Percentiles rank a stretch among this genome's conserved stretches.
phyloP scores from a whole-genome alignment of 257 asterid genomes.

The Scutellaria baicalensis region DNA sequence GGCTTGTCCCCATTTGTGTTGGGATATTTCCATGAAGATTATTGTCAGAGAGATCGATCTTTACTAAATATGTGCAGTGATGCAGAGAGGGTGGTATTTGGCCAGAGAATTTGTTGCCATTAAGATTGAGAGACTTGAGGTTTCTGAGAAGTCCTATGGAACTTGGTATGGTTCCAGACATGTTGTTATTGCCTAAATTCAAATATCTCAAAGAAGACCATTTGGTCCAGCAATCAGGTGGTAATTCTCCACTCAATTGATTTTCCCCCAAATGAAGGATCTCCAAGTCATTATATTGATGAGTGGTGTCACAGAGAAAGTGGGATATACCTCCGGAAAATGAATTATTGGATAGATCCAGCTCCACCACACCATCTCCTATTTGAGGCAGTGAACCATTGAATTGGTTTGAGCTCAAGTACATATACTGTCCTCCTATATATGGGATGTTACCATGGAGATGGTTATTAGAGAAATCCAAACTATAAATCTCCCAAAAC shows the following conservation, averaged over 20 bases:
- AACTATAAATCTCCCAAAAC: no score
- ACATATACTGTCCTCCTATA: no score
- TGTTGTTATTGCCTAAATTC: constrained; percentile 22
- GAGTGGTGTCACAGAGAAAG: constrained; percentile 12
- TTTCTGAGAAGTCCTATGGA: constrained; percentile 16
- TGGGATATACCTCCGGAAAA: constrained; percentile 15
- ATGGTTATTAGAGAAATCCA: no score
- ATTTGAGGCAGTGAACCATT: no score
- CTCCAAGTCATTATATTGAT: neutral
- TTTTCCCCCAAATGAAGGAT: constrained; percentile 27
- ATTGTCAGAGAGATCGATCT: constrained; percentile 24
- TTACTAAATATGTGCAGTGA: constrained; percentile 17
- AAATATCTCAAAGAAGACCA: constrained; percentile 4
- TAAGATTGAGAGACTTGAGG: constrained; percentile 14
- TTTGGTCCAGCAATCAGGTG: constrained; percentile 30
- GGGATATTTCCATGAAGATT: constrained; percentile 21
- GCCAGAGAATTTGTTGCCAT: constrained; percentile 23
- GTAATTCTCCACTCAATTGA: constrained; percentile 20
- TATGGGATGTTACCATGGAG: no score
- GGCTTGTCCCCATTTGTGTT: no score
- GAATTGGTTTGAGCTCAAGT: no score
- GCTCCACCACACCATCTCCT: neutral
- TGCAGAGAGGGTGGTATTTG: constrained; percentile 16
- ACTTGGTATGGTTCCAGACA: constrained; percentile 24
- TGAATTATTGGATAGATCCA: constrained; percentile 31